phyloP scores from a whole-genome alignment of 495 filamentous ascomycete species.

The Penicillium coffeae region DNA sequence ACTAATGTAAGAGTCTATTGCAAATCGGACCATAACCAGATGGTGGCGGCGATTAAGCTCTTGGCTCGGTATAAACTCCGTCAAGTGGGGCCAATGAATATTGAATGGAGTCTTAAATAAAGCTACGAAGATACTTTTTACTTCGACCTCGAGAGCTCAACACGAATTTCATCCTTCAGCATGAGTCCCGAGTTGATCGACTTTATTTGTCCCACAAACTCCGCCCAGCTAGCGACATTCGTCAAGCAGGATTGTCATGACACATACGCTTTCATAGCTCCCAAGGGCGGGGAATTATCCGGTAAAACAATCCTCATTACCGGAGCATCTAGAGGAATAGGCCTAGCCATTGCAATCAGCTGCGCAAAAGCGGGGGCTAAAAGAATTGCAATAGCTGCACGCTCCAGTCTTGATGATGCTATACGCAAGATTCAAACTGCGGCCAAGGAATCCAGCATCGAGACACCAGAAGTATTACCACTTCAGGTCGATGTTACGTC shows the following conservation, averaged over 20 bases:
- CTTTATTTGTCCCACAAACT: background rate
- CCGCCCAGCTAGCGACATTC: background rate
- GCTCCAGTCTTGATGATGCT: conserved; percentile 33
- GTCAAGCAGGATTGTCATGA: conserved; percentile 15
- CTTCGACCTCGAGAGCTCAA: too few species aligned
- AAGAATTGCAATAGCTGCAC: conserved; percentile 44
- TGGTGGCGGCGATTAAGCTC: too few species aligned
- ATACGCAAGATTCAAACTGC: conserved; percentile 32
- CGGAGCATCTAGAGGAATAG: conserved; percentile 49
- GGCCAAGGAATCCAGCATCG: conserved; percentile 29
- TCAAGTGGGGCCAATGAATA: too few species aligned
- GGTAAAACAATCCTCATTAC: conserved; percentile 46
- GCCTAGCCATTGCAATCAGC: conserved; percentile 37
- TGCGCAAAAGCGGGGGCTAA: conserved; percentile 46
- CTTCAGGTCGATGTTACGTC: conserved; percentile 43
- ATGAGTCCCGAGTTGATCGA: background rate
- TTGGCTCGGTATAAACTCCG: too few species aligned
- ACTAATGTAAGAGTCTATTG: too few species aligned
- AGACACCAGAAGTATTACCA: conserved; percentile 37
- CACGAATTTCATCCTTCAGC: too few species aligned
- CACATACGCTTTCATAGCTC: conserved; percentile 45
- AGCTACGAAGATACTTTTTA: too few species aligned
- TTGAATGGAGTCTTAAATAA: too few species aligned
- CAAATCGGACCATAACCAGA: too few species aligned
- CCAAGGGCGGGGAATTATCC: conserved; percentile 17